Conservation (phyloP, 2,329 filamentous ascomycete genomes). For the Nemania bipapillata region DNA sequence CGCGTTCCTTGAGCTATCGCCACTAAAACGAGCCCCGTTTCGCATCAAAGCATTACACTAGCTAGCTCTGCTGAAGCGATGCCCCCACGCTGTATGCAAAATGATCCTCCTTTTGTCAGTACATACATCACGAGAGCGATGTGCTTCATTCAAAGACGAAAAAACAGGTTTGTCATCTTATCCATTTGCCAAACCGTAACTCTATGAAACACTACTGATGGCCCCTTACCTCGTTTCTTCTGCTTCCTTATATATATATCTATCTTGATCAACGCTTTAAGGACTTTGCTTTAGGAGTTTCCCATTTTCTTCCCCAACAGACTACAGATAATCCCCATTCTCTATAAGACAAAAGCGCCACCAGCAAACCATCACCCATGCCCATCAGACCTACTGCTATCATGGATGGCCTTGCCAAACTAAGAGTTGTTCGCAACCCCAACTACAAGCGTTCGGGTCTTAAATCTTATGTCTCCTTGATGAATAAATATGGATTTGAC, state of each 20-base stretch:
- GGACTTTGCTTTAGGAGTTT: not conserved
- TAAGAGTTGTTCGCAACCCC: constrained; percentile 65
- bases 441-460: constrained; percentile 68
- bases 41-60: constrained; percentile 23
- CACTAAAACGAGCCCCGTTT: constrained; percentile 23
- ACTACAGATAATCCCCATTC: constrained; percentile 1
- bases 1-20: constrained; percentile 26
- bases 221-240: not conserved
- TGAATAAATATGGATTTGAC: constrained; percentile 71
- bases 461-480: constrained; percentile 70
- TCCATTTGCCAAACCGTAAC: constrained; percentile 3
- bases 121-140: constrained; percentile 8
- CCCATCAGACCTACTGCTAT: constrained; percentile 27
- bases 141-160: constrained; percentile 14
- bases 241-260: not conserved
- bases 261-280: not conserved
- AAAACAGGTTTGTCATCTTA: constrained; percentile 27
- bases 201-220: not conserved
- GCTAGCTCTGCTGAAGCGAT: constrained; percentile 23
- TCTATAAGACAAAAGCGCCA: not conserved
- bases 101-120: constrained; percentile 21
- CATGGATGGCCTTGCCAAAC: constrained; percentile 54
- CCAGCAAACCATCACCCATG: constrained; percentile 11
- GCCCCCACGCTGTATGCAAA: constrained; percentile 20
- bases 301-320: not conserved